Evolutionary conservation across 257 asterid genomes (phyloP), one percentile per base, ranked within the genome.

Genomic region (Primulina huaijiensis): DNA sequence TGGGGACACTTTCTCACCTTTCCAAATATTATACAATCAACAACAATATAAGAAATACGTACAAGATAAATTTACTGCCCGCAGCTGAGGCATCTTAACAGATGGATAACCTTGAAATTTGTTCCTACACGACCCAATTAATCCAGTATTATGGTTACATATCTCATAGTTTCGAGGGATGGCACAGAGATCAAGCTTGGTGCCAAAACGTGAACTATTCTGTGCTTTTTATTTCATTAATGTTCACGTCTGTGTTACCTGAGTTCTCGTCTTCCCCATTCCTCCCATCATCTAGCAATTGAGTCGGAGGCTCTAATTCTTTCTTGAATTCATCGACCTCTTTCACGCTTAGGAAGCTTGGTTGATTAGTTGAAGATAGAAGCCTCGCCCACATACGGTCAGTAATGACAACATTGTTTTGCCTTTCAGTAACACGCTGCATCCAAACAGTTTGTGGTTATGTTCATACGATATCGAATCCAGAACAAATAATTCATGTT

Each of bases 351-450:
- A 87, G 70, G 78, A 87, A 87, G 74, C 94, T 87, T 0, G 92
- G 92, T 69, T 87, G 92, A 77, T 87, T 86, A 55, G 92, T 86
- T 60, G 92, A 86, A 20, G 92, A 79, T 40, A 87, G 87, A 78
- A 87, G 90, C 79, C 93, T 84, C 2, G 93, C 93, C 90, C 90
- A 87, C 93, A 87, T 87, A 73, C 93, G 76, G 82, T 87, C 94
- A 3, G 94, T 87, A 76, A 83, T 85, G 25, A 85, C 89, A 40
- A 87, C 94, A 77, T 35, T 78, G 84, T 87, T 80, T 74, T 87
- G 89, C 53, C 50, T 55, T 79, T 85, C 90, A 46, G 77, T 85
- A 23, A 87, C 83, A 52, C 94, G 87, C 94, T 87, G 90, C 83
- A 71, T 2, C 67, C 8, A 74, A 53, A 76, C 27, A 67, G 7